Conservation (phyloP, 352 stramenopile genomes). For the Globisporangium cederbergense region DNA sequence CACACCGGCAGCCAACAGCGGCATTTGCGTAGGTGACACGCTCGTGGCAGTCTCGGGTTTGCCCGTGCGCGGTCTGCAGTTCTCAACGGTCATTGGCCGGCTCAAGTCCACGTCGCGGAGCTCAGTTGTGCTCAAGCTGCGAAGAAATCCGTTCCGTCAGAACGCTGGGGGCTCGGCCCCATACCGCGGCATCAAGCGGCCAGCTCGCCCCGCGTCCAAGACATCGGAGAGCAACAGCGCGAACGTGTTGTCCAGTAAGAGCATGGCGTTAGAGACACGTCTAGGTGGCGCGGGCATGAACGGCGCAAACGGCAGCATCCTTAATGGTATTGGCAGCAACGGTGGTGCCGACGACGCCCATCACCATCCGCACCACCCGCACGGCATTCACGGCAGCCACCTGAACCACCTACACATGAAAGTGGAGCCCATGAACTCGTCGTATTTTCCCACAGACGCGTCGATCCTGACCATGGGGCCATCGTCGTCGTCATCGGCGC, state of each 20-base stretch:
- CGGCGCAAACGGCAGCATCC: conserved; percentile 22
- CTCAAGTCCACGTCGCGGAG: conserved; percentile 78
- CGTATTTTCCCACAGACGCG: conserved; percentile 65
- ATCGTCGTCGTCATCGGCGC: conserved; percentile 21
- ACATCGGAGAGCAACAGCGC: conserved; percentile 67
- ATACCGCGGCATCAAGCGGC: conserved; percentile 63
- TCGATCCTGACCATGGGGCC: conserved; percentile 56
- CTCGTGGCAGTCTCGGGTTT: conserved; percentile 70
- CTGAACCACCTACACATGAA: conserved; percentile 49
- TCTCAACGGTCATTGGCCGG: conserved; percentile 76
- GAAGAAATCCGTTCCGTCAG: conserved; percentile 76
- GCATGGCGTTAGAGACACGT: conserved; percentile 64
- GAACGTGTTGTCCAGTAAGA: conserved; percentile 72
- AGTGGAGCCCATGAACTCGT: conserved; percentile 57
- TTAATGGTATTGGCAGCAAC: conserved; percentile 19
- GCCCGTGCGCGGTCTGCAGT: conserved; percentile 72
- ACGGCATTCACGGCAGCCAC: conserved; percentile 12
- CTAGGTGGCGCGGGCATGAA: conserved; percentile 41
- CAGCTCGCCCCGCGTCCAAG: conserved; percentile 44
- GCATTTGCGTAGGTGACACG: conserved; percentile 77
- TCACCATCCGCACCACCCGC: conserved; percentile 1
- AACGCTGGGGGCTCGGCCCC: conserved; percentile 46
- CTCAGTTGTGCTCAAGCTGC: conserved; percentile 77
- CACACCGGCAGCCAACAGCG: conserved; percentile 65
- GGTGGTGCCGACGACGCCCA: conserved; percentile 14